Evolutionary conservation across 2,329 filamentous ascomycete genomes (phyloP), one percentile per base, ranked within the genome.

Genomic region (Talaromyces sp.): DNA sequence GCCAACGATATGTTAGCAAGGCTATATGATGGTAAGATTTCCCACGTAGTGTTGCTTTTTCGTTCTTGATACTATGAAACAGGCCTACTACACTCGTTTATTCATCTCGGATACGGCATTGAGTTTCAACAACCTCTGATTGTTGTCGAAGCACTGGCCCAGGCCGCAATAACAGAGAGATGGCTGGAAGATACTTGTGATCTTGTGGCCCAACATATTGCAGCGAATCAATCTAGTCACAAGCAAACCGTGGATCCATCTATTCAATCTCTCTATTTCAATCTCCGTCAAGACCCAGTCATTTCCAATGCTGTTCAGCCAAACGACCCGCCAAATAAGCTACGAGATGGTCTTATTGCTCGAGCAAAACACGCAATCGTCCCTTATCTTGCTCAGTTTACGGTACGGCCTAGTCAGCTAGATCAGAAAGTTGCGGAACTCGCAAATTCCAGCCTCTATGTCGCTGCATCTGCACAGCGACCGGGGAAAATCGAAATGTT

Each of bases 111-210:
- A 55, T 96, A 91, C 70, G 92, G 89, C 4, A 71, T 96, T 35
- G 91, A 96, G 71, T 96, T 91, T 78, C 72, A 82, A 9, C 90
- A 96, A 70, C 90, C 90, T 2, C 89, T 89, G 46, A 86, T 96
- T 62, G 82, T 96, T 24, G 90, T 91, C 6, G 85, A 93, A 75
- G 91, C 80, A 1, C 83, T 96, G n/a, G 90, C 92, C 0, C 88
- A 95, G 76, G 81, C 89, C 1, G 85, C 88, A 5, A 84, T 91
- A 2, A 90, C 96, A 69, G 76, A 80, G 5, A 75, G 81, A 49
- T 82, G 82, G 73, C 78, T 89, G 11, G 49, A 55, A 21, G 31
- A 55, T 26, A 38, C 35, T 2, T 38, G 21, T 17, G 17, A 26
- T 9, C 53, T 41, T 1, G 53, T 9, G n/a, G 13, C 31, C 31